Evolutionary conservation across 2,329 filamentous ascomycete genomes (phyloP).

Genomic region (Penicillium griseofulvum): DNA sequence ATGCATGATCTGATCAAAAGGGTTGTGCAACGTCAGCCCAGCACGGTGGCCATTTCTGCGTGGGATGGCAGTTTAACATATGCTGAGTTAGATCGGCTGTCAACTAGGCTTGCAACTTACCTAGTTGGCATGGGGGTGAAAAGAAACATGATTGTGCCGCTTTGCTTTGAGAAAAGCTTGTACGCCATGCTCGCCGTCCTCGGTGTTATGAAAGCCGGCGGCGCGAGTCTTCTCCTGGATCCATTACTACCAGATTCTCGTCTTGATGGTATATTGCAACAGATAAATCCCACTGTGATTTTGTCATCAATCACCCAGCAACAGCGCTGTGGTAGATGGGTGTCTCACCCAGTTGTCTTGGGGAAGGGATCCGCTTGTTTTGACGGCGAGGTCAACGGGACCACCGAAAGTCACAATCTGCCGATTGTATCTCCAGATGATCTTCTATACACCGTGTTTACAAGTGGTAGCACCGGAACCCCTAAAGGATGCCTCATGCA

Average conservation of each 20-base stretch:
- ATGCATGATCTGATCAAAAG: neutral
- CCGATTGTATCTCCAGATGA: neutral
- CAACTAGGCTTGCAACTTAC: neutral
- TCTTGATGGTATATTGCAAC: neutral
- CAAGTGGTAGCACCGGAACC: neutral
- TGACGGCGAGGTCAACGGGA: neutral
- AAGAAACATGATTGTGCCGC: neutral
- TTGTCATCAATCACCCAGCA: neutral
- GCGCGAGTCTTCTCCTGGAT: neutral
- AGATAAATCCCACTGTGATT: neutral
- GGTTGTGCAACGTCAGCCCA: neutral
- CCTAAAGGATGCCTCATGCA: neutral
- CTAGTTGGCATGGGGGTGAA: neutral
- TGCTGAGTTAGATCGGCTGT: neutral
- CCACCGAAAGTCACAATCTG: neutral
- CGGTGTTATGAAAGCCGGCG: neutral
- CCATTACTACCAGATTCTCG: neutral
- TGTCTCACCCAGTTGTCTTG: neutral
- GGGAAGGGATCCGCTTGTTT: neutral
- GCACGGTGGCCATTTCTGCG: neutral
- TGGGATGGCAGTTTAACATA: slow-evolving; percentile 1
- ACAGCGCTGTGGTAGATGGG: neutral
- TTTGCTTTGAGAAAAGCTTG: neutral
- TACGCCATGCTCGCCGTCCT: neutral
- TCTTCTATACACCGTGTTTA: neutral